A percentile compares a stretch with the other conserved stretches of the same genome.
phyloP scores from a whole-genome alignment of 106 monocot genomes.

The Vanilla planifolia region DNA sequence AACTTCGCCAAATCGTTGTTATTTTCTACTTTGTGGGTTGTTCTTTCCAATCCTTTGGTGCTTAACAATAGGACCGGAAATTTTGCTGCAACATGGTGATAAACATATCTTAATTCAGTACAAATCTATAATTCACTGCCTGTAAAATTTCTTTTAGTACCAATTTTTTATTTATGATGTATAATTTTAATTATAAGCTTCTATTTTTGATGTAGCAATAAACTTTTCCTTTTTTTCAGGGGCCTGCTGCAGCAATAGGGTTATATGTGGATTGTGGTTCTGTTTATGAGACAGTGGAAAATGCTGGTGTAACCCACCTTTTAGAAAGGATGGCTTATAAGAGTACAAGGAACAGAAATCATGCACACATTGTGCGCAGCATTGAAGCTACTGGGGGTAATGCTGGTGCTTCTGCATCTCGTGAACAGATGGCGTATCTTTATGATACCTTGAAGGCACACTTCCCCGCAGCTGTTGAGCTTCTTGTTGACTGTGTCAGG shows the following conservation, averaged over 20 bases:
- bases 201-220: not conserved
- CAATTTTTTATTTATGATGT: not conserved
- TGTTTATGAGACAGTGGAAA: constrained; percentile 50
- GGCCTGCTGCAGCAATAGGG: constrained; percentile 67
- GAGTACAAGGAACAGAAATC: constrained; percentile 54
- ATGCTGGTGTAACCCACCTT: constrained; percentile 46
- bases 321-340: constrained; percentile 74
- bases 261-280: constrained; percentile 82
- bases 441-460: constrained; percentile 61
- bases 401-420: constrained; percentile 52
- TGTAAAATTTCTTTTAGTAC: not conserved
- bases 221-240: constrained; percentile 26
- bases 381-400: constrained; percentile 67
- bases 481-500: constrained; percentile 66
- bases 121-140: not conserved
- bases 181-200: not conserved
- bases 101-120: not conserved
- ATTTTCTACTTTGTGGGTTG: not conserved
- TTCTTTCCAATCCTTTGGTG: not conserved
- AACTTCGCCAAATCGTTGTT: not conserved
- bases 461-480: constrained; percentile 42
- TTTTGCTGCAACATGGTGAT: not conserved
- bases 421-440: constrained; percentile 79
- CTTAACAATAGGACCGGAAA: not conserved
- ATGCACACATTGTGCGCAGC: constrained; percentile 45